These are phyloP conservation scores for Pseudisothecium myosuroides DNA, from an alignment of 225 moss, liverwort and hornwort species.

Conservation along the genomic window DNA sequence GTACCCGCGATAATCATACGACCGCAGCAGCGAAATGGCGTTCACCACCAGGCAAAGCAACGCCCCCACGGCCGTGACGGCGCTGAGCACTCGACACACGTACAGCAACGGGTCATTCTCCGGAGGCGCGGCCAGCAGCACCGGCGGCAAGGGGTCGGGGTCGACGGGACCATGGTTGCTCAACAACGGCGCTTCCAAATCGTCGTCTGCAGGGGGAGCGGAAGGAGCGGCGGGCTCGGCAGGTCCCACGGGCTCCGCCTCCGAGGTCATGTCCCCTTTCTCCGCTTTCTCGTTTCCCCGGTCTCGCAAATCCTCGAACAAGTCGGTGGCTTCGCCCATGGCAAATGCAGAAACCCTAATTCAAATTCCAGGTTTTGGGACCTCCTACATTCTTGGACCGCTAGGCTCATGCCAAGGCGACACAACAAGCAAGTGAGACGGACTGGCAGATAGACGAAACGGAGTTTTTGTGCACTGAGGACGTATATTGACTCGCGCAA, in stretches of 20 bases:
- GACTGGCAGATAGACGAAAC: not conserved
- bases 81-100: constrained; percentile 33
- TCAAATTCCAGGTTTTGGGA: not conserved
- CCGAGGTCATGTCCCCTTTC: not conserved
- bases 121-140: constrained; percentile 21
- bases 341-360: not conserved
- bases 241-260: not conserved
- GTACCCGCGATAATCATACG: constrained; percentile 66
- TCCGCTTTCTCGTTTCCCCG: not conserved
- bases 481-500: not conserved
- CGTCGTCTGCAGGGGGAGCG: constrained; percentile 2
- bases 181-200: constrained; percentile 36
- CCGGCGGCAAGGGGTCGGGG: constrained; percentile 11
- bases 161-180: not conserved
- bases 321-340: constrained; percentile 14
- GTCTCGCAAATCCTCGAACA: constrained; percentile 2
- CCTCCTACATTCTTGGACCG: not conserved
- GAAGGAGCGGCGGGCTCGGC: constrained; percentile 20
- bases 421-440: not conserved
- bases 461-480: too few relatives aligned
- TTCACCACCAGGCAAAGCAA: constrained; percentile 71
- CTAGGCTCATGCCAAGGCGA: not conserved
- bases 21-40: constrained; percentile 67
- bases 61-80: constrained; percentile 39
- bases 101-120: constrained; percentile 38